Base-by-base conservation (phyloP, 2,329 filamentous ascomycete genomes). In the Epichloe uncinata region DNA sequence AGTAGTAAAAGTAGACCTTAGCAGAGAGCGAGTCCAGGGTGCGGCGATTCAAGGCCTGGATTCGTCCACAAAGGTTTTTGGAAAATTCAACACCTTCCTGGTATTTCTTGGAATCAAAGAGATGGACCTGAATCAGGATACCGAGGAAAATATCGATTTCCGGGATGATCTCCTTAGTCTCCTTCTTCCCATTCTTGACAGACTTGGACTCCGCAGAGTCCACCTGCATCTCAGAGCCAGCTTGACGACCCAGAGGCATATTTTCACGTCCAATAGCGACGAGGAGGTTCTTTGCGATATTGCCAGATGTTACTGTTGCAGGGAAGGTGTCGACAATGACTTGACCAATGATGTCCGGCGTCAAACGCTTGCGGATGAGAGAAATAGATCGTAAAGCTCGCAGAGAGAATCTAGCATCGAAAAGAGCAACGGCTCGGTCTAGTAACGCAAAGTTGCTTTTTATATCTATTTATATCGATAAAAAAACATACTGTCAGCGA, bases 1-100 rank as follows among this genome's bases (percentile, higher is more conserved):
- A 88, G 71, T 88, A 95, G 75, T 98, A 98, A 71, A 96, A 97
- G 77, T 96, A 98, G 55, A 91, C 89, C 69, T 94, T 94, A 56
- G 91, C 89, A 52, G 90, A 87, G 52, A 98, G 80, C 46, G 90
- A 89, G 68, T 98, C 93, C 54, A 98, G 74, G 22, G 93, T 97
- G 60, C 93, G 84, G 55, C 93, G 85, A 74, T 98, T 98, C 64
- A 95, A 77, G 48, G 82, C 77, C 61, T 94, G 88, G 65, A 97
- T 84, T 63, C 85, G 84, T 63, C 91, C 86, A 47, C 89, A 82
- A 49, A 98, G 77, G 59, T 82, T 81, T 57, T 81, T 80, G 33
- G 93, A 97, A 70, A 97, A 95, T 53, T 86, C 78, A 56, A 83
- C 82, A 49, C 93, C 93, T 55, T 80, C 79, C 65, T 93, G 77